phyloP scores from a whole-genome alignment of 441 rosid genomes.

The Populus hybrid region DNA sequence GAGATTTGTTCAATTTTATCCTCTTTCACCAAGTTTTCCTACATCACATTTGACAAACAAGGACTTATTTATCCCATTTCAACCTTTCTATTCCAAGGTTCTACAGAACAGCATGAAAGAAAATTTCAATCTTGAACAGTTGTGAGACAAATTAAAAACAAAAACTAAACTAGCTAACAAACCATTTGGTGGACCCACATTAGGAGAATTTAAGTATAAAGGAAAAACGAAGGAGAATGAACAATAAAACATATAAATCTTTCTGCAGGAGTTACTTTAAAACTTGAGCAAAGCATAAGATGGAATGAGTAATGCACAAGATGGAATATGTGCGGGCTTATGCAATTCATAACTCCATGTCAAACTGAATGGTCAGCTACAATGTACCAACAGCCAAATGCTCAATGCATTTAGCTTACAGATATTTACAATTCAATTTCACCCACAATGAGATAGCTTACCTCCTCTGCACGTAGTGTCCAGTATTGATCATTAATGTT shows the following conservation, averaged over 20 bases:
- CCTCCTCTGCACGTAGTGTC: constrained; percentile 99
- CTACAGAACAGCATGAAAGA: neutral
- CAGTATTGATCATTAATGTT: constrained; percentile 98
- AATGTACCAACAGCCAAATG: neutral
- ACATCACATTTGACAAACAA: neutral
- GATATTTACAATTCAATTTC: neutral
- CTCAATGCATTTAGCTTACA: neutral
- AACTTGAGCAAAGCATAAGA: neutral
- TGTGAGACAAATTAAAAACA: neutral
- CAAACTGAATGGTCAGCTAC: neutral
- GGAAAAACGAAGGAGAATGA: neutral
- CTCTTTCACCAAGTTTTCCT: neutral
- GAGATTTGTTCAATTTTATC: neutral
- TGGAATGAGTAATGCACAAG: neutral
- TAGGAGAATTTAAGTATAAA: neutral
- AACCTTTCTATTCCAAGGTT: neutral
- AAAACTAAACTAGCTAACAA: neutral
- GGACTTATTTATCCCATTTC: neutral
- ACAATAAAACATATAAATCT: neutral
- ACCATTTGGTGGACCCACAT: neutral
- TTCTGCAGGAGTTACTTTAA: neutral
- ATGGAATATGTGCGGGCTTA: neutral
- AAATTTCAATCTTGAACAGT: neutral
- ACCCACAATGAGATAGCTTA: constrained; percentile 9
- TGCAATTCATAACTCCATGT: neutral